These are phyloP conservation scores for Suillus sp. DNA, from an alignment of 768 basidiomycete species.

Conservation along the genomic window DNA sequence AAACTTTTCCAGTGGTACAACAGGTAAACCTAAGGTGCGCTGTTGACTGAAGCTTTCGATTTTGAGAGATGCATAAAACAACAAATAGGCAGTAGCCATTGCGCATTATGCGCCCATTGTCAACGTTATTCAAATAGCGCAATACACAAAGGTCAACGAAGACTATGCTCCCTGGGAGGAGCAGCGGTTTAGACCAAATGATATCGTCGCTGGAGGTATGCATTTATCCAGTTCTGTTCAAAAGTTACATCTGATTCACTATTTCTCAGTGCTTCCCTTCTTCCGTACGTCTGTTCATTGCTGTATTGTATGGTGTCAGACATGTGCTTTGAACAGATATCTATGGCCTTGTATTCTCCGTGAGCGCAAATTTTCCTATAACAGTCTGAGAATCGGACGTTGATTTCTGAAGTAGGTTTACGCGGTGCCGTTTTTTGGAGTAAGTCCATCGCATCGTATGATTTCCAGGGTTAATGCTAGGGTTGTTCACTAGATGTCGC, in stretches of 20 bases:
- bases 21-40: slow-evolving; percentile 47
- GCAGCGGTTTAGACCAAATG: slow-evolving; percentile 52
- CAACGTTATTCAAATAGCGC: slow-evolving; percentile 60
- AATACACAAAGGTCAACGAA: slow-evolving; percentile 47
- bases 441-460: slow-evolving; percentile 28
- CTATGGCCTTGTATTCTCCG: slow-evolving; percentile 59
- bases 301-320: neutral
- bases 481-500: slow-evolving; percentile 41
- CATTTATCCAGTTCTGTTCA: slow-evolving; percentile 18
- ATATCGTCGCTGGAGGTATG: slow-evolving; percentile 56
- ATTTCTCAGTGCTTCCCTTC: slow-evolving; percentile 52
- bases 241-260: neutral
- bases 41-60: neutral
- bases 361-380: slow-evolving; percentile 32
- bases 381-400: slow-evolving; percentile 11
- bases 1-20: slow-evolving; percentile 76
- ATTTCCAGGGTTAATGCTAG: neutral
- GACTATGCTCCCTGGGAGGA: slow-evolving; percentile 41
- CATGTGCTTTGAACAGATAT: slow-evolving; percentile 43
- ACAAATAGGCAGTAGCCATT: slow-evolving; percentile 62
- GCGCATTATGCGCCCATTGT: slow-evolving; percentile 66
- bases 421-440: slow-evolving; percentile 52
- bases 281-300: slow-evolving; percentile 47
- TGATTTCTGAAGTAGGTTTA: slow-evolving; percentile 42
- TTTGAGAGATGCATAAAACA: neutral